phyloP scores from a whole-genome alignment of 352 stramenopile species.

The Globisporangium nagaii region DNA sequence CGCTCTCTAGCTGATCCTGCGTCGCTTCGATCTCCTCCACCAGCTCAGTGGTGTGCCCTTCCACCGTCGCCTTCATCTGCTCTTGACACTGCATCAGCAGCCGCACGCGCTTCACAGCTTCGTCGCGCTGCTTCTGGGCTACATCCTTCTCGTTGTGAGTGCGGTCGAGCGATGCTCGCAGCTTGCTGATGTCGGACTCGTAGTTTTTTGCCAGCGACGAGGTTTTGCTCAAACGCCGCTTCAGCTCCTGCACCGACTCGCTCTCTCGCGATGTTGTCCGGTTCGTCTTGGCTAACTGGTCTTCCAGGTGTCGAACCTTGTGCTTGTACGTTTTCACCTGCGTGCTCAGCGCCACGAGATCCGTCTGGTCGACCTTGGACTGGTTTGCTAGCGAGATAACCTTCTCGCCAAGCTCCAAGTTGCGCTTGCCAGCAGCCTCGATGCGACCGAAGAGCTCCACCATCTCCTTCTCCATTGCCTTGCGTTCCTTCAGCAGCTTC shows the following conservation, averaged over 20 bases:
- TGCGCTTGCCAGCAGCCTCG: constrained; percentile 40
- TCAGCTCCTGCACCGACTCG: constrained; percentile 25
- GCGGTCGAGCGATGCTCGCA: constrained; percentile 32
- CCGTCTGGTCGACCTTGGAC: constrained; percentile 52
- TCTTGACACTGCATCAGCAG: constrained; percentile 56
- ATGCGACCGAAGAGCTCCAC: constrained; percentile 45
- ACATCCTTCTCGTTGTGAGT: constrained; percentile 35
- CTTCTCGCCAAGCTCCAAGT: constrained; percentile 57
- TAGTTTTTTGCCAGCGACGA: constrained; percentile 49
- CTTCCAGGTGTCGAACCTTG: constrained; percentile 38
- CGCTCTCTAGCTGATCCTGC: constrained; percentile 57
- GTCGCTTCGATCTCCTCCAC: constrained; percentile 67
- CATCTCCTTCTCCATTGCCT: constrained; percentile 50
- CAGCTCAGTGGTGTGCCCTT: constrained; percentile 55
- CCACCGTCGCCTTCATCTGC: constrained; percentile 55
- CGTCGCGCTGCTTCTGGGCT: constrained; percentile 47
- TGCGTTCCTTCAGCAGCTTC: constrained; percentile 53
- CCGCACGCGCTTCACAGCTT: constrained; percentile 49
- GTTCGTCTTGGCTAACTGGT: constrained; percentile 25
- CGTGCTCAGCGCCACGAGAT: constrained; percentile 48
- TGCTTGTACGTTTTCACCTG: constrained; percentile 67
- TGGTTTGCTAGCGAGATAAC: constrained; percentile 48
- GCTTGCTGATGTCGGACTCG: constrained; percentile 40
- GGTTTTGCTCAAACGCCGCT: constrained; percentile 32
- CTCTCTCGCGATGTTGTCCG: constrained; percentile 11